phyloP scores from a whole-genome alignment of 1,284 basidiomycete species.

The Athelia sp. region DNA sequence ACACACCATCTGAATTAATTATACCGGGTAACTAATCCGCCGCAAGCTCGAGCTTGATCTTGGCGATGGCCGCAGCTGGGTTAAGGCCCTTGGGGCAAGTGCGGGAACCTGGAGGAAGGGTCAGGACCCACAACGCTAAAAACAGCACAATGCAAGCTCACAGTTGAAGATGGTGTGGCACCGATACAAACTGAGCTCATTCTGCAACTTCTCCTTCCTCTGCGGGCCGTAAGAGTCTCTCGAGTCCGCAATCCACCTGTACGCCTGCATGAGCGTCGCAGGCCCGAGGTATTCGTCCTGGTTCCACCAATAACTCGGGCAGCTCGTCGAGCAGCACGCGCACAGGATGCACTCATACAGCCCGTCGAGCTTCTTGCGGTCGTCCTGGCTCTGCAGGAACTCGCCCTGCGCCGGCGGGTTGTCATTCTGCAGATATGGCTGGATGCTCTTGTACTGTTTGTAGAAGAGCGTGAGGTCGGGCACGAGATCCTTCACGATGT shows the following conservation, averaged over 20 bases:
- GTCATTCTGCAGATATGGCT: conserved; percentile 92
- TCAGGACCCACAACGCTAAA: conserved; percentile 1
- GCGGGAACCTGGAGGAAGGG: conserved; percentile 56
- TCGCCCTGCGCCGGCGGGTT: conserved; percentile 83
- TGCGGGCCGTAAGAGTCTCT: conserved; percentile 79
- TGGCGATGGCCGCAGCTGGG: conserved; percentile 82
- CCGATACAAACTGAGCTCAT: conserved; percentile 89
- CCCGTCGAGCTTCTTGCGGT: conserved; percentile 94
- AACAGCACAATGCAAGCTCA: conserved; percentile 26
- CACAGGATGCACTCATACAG: conserved; percentile 96
- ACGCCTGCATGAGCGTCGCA: conserved; percentile 93
- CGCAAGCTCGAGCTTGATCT: conserved; percentile 87
- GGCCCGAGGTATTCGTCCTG: conserved; percentile 98
- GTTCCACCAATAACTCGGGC: conserved; percentile 99
- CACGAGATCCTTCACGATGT: conserved; percentile 98
- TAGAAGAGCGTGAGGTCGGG: conserved; percentile 89
- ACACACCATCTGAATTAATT: too few relatives aligned
- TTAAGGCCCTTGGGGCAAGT: conserved; percentile 97
- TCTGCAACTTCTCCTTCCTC: conserved; percentile 91
- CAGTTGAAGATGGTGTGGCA: conserved; percentile 98
- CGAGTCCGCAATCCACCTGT: conserved; percentile 98
- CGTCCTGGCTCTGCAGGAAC: conserved; percentile 87
- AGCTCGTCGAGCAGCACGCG: conserved; percentile 95
- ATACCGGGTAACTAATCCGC: conserved; percentile 40
- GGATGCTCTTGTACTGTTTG: conserved; percentile 99